Percentiles rank a stretch among this genome's conserved stretches.
Evolutionary conservation across 805 yeast species (phyloP).

Genomic region (Candida wancherniae): DNA sequence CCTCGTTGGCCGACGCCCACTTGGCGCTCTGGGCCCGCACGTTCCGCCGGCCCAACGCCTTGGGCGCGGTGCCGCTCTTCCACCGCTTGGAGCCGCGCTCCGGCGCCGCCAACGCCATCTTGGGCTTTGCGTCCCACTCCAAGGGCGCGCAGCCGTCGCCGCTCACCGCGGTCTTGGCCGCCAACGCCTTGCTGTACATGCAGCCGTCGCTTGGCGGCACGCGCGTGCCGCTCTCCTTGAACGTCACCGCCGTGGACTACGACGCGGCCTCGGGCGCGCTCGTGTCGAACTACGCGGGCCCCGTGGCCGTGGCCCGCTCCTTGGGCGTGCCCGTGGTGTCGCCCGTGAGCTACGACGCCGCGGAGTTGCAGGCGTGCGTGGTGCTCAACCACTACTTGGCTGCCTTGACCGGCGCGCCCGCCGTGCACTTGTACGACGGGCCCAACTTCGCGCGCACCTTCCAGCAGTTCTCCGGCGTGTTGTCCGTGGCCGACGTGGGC

Average conservation of each 20-base stretch:
- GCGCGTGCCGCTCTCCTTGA: conserved; percentile 58
- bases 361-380: conserved; percentile 65
- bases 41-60: conserved; percentile 45
- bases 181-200: conserved; percentile 66
- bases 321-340: conserved; percentile 65
- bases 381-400: conserved; percentile 62
- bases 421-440: conserved; percentile 79
- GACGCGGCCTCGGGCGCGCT: conserved; percentile 49
- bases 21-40: conserved; percentile 55
- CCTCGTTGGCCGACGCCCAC: conserved; percentile 55
- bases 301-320: conserved; percentile 56
- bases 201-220: conserved; percentile 46
- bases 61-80: conserved; percentile 56
- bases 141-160: conserved; percentile 20
- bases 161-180: conserved; percentile 52
- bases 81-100: conserved; percentile 66
- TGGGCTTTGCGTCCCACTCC: conserved; percentile 52
- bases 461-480: conserved; percentile 42
- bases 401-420: conserved; percentile 44
- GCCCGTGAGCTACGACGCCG: conserved; percentile 47
- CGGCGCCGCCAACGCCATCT: conserved; percentile 76
- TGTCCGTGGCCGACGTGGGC: conserved; percentile 41
- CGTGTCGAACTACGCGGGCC: conserved; percentile 58
- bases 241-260: conserved; percentile 74
- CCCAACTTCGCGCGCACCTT: conserved; percentile 52